Evolutionary conservation across 148 eudicot genomes (phyloP).

Genomic region (Gaultheria prostrata): DNA sequence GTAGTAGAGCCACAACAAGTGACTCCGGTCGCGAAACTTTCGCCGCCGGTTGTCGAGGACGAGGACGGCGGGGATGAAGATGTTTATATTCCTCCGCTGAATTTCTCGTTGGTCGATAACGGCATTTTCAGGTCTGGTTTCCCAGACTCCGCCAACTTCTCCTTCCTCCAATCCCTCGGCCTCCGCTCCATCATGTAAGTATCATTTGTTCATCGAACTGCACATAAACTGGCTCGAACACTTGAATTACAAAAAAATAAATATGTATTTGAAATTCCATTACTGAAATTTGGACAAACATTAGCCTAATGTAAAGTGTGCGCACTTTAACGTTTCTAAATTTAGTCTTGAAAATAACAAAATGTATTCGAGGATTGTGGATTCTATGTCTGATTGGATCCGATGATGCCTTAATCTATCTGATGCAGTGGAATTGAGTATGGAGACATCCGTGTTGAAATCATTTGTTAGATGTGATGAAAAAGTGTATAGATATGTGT

Average conservation of each 20-base stretch:
- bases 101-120: conserved; percentile 79
- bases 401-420: too few relatives aligned
- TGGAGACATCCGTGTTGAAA: background rate
- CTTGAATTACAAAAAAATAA: background rate
- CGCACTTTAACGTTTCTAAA: background rate
- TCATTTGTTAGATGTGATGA: background rate
- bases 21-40: background rate
- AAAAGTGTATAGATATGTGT: background rate
- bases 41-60: background rate
- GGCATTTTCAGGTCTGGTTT: conserved; percentile 90
- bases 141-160: conserved; percentile 65
- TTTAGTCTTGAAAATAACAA: background rate
- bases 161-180: conserved; percentile 68
- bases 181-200: conserved; percentile 82
- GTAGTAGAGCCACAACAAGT: conserved; percentile 18
- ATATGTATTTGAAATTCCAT: background rate
- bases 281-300: background rate
- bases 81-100: conserved; percentile 64
- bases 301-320: background rate
- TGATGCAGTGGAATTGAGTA: background rate
- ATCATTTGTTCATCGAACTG: background rate
- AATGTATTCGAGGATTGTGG: background rate
- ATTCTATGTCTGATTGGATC: background rate
- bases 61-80: conserved; percentile 29
- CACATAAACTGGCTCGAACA: background rate